Evolutionary conservation across 2,329 filamentous ascomycete genomes (phyloP), one percentile per base, ranked within the genome.

Genomic region (Talaromyces sp.): DNA sequence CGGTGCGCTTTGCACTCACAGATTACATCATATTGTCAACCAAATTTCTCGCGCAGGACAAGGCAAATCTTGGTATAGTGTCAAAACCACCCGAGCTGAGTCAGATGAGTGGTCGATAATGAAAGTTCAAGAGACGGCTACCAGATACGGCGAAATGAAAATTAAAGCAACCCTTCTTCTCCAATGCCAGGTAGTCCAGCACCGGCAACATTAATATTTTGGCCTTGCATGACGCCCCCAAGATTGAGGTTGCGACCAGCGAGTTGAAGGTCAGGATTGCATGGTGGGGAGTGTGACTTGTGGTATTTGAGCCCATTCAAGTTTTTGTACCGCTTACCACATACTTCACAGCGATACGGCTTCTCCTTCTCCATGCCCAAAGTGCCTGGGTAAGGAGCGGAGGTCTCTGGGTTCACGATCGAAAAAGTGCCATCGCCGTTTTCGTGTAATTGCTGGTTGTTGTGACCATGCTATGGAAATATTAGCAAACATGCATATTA

Each of bases 331-430:
- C 95, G 89, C 81, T 99, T 99, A 69, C 93, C 93, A 73, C 95
- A 99, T 11, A 92, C 89, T 66, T 98, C 93, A 75, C 95, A 99
- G 71, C 93, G 93, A 75, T 98, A 98, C 2, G 95, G 95, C 80
- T 99, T 99, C 80, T 98, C 93, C 75, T 98, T 99, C 78, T 99
- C 95, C 95, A 99, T 99, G n/a, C 95, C 95, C 38, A 96, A 81
- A 0, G 95, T 98, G 32, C 95, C 95, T 0, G 95, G 95, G 66
- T 98, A 99, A 0, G 95, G 95, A 1, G 91, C 86, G 29, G 90
- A 95, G 0, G 95, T 98, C 71, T 96, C 90, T 0, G 95, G 95
- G 69, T 99, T 96, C 56, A 99, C 93, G 66, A 99, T 99, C 0
- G 93, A 98, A 73, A 96, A 98, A 2, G 95, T 97, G 56, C 95